Evolutionary conservation across 352 stramenopile species (phyloP).

Genomic region (Globisporangium ultimum): DNA sequence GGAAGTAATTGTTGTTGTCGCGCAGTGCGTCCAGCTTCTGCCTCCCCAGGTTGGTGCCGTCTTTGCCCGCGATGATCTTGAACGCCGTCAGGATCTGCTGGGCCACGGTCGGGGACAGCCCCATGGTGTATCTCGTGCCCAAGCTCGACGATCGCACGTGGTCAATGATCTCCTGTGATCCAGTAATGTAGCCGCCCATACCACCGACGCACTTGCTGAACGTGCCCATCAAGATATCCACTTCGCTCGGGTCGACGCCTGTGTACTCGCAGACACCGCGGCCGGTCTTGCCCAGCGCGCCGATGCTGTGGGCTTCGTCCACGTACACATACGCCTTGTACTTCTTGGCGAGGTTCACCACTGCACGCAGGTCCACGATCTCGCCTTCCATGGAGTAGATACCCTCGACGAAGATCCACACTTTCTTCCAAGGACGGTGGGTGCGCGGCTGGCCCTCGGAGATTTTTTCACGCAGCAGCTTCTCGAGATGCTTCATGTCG

Average conservation of each 20-base stretch:
- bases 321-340: conserved; percentile 95
- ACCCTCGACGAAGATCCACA: conserved; percentile 93
- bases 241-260: conserved; percentile 89
- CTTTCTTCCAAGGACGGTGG: conserved; percentile 93
- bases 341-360: conserved; percentile 90
- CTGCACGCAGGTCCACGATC: conserved; percentile 86
- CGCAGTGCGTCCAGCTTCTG: conserved; percentile 92
- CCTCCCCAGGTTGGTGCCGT: conserved; percentile 89
- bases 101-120: conserved; percentile 48
- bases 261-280: conserved; percentile 90
- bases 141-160: conserved; percentile 51
- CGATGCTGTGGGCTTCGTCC: conserved; percentile 94
- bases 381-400: conserved; percentile 97
- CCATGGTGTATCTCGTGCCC: conserved; percentile 58
- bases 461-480: conserved; percentile 58
- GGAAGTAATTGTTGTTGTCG: conserved; percentile 98
- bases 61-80: conserved; percentile 94
- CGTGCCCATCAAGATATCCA: conserved; percentile 98
- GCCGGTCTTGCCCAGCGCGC: conserved; percentile 88
- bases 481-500: conserved; percentile 86
- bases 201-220: conserved; percentile 97
- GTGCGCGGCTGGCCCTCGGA: conserved; percentile 77
- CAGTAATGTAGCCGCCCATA: conserved; percentile 95
- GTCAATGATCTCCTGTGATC: conserved; percentile 44
- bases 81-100: conserved; percentile 68